These are phyloP conservation scores for Trichoderma reesei DNA, from an alignment of 495 filamentous ascomycete species.

Conservation along the genomic window DNA sequence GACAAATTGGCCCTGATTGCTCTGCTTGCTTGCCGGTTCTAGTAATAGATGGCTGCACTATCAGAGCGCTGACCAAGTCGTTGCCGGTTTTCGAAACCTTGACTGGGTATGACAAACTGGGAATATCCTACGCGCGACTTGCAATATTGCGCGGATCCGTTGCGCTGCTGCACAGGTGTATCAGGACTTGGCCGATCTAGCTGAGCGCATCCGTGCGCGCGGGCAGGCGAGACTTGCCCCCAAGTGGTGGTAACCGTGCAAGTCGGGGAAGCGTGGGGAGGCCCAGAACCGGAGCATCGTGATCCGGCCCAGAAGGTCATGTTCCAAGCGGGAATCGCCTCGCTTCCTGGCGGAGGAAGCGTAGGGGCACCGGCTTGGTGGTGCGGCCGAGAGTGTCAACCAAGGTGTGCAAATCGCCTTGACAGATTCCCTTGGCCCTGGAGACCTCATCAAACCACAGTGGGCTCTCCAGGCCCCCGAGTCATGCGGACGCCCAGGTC, in stretches of 20 bases:
- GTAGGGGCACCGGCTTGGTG: neutral
- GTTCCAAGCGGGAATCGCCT: neutral
- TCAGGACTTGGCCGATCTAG: neutral
- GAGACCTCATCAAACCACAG: neutral
- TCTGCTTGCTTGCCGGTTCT: neutral
- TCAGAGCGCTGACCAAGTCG: no score
- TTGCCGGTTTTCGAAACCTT: no score
- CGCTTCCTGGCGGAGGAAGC: neutral
- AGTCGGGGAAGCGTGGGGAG: neutral
- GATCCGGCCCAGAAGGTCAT: neutral
- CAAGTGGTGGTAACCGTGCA: neutral
- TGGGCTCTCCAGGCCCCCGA: neutral
- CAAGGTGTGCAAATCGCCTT: neutral
- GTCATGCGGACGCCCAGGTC: neutral
- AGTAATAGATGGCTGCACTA: neutral
- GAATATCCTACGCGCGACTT: neutral
- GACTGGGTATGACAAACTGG: neutral
- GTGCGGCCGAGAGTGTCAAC: neutral
- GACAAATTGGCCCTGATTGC: neutral
- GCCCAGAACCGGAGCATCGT: neutral
- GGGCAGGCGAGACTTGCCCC: neutral
- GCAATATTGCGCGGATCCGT: neutral
- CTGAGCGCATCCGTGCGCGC: constrained; percentile 2
- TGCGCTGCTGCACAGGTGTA: neutral
- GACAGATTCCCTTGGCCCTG: neutral